A percentile compares a stretch with the other conserved stretches of the same genome.
Conservation (phyloP, 2,329 filamentous ascomycete species). For the Drechslerella stenobrocha region DNA sequence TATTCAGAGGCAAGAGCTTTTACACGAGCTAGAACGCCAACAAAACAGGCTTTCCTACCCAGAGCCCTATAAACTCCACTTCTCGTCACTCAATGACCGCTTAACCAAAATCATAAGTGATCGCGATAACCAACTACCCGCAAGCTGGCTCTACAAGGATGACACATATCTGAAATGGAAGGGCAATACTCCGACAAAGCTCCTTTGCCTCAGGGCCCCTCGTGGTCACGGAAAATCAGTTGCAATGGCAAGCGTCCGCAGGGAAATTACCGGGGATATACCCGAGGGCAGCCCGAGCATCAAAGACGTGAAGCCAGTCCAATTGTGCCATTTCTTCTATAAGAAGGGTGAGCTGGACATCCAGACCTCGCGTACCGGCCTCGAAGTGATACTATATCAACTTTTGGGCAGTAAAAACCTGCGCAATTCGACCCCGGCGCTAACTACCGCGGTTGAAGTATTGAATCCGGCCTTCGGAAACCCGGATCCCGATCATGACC, state of each 20-base stretch:
- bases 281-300: slow-evolving; percentile 5
- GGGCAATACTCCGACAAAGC: not conserved
- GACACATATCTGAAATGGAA: slow-evolving; percentile 21
- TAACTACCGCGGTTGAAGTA: slow-evolving; percentile 6
- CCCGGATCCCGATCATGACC: not conserved
- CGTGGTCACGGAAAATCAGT: slow-evolving; percentile 32
- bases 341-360: slow-evolving; percentile 40
- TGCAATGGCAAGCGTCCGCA: slow-evolving; percentile 16
- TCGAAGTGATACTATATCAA: slow-evolving; percentile 22
- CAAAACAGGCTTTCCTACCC: slow-evolving; percentile 13
- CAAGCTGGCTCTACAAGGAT: slow-evolving; percentile 26
- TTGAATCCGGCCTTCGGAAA: slow-evolving; percentile 21
- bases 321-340: slow-evolving; percentile 34
- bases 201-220: slow-evolving; percentile 19
- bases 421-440: slow-evolving; percentile 1
- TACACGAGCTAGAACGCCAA: slow-evolving; percentile 20
- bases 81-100: slow-evolving; percentile 14
- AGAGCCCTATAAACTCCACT: slow-evolving; percentile 19
- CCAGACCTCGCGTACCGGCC: slow-evolving; percentile 11
- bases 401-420: slow-evolving; percentile 12
- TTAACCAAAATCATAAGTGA: slow-evolving; percentile 24
- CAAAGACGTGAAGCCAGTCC: not conserved
- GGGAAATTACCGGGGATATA: slow-evolving; percentile 15
- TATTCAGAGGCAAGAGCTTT: slow-evolving; percentile 7
- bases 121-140: slow-evolving; percentile 6